Evolutionary conservation across 1,139 yeast genomes (phyloP), one percentile per base, ranked within the genome.

Genomic region (Cylindricascospora bacillispora): DNA sequence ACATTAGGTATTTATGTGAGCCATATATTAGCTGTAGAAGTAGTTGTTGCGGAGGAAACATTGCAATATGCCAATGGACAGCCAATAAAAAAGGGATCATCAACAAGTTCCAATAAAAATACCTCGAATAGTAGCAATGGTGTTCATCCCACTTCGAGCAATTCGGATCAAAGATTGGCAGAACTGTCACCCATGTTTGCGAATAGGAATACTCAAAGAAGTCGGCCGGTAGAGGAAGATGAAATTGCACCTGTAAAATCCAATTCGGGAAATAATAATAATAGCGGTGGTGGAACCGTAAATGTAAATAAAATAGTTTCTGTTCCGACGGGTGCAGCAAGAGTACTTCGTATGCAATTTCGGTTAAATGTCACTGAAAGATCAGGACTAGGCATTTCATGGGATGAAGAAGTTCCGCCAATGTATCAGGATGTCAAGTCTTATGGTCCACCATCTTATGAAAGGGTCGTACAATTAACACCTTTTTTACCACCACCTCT

Each of bases 401-500:
- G 98, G 98, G 97, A 89, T 56, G 97, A 86, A 50, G 98, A 89
- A 54, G 97, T 89, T 13, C 99, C 99, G 1, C 99, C 99, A 1
- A 81, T 83, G 14, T 89, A 92, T 48, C 83, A 73, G 31, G 89
- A 83, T 45, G 86, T 86, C 13, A 63, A 74, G 19, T 72, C 92
- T 0, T 62, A 81, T 27, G 73, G 92, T 26, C 97, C 98, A 1
- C 98, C 98, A 2, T 73, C 74, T 5, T 50, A 50, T 30, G 44
- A 40, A 2, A 35, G 31, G 15, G 29, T 36, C 15, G 28, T 29
- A 7, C 29, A 16, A 24, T 27, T 12, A 27, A 19, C 24, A 14
- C 35, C 24, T 29, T 18, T 13, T 13, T 11, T 26, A 25, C 35
- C 33, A 13, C 35, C 35, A 7, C 32, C 34, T 5, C n/a, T n/a